Conservation (phyloP, 2,329 filamentous ascomycete species). For the Nannizziopsis barbatae region DNA sequence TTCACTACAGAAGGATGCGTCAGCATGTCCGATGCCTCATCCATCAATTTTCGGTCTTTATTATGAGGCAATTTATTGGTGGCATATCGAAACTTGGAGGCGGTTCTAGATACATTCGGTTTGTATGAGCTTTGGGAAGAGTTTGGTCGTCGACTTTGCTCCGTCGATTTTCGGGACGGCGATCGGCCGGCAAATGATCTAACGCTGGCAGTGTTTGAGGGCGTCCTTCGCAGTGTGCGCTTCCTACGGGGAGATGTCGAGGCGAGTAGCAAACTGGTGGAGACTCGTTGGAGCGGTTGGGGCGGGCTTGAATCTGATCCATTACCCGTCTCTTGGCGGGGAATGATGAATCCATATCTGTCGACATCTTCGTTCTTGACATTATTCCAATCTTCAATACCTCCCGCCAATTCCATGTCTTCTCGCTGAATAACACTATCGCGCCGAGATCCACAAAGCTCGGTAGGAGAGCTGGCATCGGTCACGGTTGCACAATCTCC, state of each 20-base stretch:
- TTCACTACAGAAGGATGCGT: constrained; percentile 45
- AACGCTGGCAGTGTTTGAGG: constrained; percentile 37
- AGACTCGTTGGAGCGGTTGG: constrained; percentile 45
- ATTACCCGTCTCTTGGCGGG: constrained; percentile 23
- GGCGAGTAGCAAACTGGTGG: constrained; percentile 47
- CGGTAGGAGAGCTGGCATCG: constrained; percentile 21
- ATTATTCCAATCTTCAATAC: constrained; percentile 55
- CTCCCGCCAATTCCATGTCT: constrained; percentile 48
- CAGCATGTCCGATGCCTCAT: constrained; percentile 53
- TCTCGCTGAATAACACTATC: constrained; percentile 38
- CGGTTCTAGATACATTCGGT: constrained; percentile 31
- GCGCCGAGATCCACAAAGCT: constrained; percentile 21
- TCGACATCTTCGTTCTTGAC: constrained; percentile 50
- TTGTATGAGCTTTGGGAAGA: constrained; percentile 39
- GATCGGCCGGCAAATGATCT: constrained; percentile 35
- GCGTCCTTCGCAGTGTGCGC: constrained; percentile 40
- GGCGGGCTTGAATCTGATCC: constrained; percentile 26
- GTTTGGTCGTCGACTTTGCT: constrained; percentile 35
- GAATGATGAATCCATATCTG: constrained; percentile 54
- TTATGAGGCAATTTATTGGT: constrained; percentile 45
- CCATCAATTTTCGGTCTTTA: constrained; percentile 33
- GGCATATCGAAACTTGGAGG: constrained; percentile 41
- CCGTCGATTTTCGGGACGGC: constrained; percentile 32
- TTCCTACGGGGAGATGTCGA: constrained; percentile 46
- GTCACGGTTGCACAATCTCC: constrained; percentile 21